These are phyloP conservation scores for Phytophthora macrochlamydospora DNA, from an alignment of 352 stramenopile genomes.

Conservation along the genomic window DNA sequence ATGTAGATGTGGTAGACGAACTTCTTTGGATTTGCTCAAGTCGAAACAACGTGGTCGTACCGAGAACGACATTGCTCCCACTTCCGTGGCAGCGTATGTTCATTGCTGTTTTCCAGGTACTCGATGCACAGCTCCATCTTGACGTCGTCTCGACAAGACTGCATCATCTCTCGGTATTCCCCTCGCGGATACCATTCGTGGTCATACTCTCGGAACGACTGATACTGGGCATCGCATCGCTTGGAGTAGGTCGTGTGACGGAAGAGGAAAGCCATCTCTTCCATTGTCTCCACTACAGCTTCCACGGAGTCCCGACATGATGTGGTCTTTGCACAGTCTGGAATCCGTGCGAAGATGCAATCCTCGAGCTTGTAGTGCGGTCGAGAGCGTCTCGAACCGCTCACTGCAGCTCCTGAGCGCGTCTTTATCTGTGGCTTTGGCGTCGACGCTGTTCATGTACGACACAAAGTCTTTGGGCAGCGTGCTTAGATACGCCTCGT, in stretches of 20 bases:
- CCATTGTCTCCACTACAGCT: constrained; percentile 24
- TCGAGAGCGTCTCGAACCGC: constrained; percentile 7
- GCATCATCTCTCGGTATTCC: constrained; percentile 17
- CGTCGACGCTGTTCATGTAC: constrained; percentile 4
- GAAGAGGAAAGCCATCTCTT: constrained; percentile 34
- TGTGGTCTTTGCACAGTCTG: constrained; percentile 6
- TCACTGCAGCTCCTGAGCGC: constrained; percentile 6
- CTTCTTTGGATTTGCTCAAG: not conserved
- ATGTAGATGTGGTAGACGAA: constrained; percentile 4
- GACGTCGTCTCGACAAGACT: constrained; percentile 21
- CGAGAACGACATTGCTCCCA: constrained; percentile 19
- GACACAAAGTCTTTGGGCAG: constrained; percentile 10
- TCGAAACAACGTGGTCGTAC: not conserved
- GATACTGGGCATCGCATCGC: constrained; percentile 10
- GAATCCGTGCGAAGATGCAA: constrained; percentile 21
- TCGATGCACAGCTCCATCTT: constrained; percentile 18
- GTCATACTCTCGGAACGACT: constrained; percentile 1
- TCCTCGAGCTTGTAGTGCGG: constrained; percentile 1
- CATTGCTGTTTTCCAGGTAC: constrained; percentile 12
- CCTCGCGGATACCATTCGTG: constrained; percentile 17
- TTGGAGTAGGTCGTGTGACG: constrained; percentile 16
- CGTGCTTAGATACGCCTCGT: constrained; percentile 4
- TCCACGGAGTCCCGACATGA: not conserved
- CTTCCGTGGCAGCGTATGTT: constrained; percentile 17
- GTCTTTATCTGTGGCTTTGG: constrained; percentile 4